Percentiles rank a stretch among this genome's conserved stretches.
Evolutionary conservation across 2,329 filamentous ascomycete genomes (phyloP).

Genomic region (Pestalotiopsis fici): DNA sequence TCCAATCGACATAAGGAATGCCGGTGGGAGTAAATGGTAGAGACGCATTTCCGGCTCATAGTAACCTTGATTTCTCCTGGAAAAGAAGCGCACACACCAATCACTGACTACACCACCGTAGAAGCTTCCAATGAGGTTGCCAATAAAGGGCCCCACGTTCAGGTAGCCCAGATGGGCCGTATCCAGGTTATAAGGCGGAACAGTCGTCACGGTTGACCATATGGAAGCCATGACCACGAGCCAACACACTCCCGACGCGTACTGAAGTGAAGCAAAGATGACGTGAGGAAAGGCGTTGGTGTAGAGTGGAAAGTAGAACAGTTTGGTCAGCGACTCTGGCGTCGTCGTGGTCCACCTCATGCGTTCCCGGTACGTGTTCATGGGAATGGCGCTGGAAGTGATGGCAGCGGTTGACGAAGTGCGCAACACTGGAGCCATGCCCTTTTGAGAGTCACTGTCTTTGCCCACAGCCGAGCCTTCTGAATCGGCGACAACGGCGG

Average conservation of each 20-base stretch:
- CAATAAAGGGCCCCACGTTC: not conserved
- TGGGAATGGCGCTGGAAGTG: too few species aligned
- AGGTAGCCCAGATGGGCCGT: not conserved
- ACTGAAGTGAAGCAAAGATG: not conserved
- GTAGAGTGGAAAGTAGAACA: not conserved
- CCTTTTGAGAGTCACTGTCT: too few species aligned
- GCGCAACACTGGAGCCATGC: too few species aligned
- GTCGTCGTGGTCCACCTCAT: not conserved
- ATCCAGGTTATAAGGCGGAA: not conserved
- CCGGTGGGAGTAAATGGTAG: not conserved
- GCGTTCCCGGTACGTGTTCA: not conserved
- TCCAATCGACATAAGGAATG: not conserved
- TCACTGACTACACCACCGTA: not conserved
- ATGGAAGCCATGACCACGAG: not conserved
- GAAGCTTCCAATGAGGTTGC: not conserved
- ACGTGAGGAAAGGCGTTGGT: not conserved
- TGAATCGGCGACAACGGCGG: too few species aligned
- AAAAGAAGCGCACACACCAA: not conserved
- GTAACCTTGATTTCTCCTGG: not conserved
- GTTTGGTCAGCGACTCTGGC: not conserved
- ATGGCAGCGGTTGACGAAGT: too few species aligned
- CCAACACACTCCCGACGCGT: not conserved
- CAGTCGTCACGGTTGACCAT: not conserved
- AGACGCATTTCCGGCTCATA: not conserved
- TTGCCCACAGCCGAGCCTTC: too few species aligned